phyloP scores from a whole-genome alignment of 345 rosid genomes.

The Fremontodendron californicum region DNA sequence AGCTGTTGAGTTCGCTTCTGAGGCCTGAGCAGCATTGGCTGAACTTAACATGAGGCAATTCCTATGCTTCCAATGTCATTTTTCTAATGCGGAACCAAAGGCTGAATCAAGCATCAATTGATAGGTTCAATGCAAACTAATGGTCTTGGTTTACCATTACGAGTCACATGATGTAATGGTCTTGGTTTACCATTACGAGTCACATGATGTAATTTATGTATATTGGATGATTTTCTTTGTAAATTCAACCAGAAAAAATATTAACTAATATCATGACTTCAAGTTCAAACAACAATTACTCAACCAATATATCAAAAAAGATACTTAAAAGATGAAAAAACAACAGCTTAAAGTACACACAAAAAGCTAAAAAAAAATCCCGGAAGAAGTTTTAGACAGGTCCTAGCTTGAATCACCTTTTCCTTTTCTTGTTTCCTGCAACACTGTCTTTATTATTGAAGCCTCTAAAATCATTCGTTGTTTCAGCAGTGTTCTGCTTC shows the following conservation, averaged over 20 bases:
- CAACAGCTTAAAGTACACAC: not conserved
- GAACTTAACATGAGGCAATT: not conserved
- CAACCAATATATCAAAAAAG: not conserved
- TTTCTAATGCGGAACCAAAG: not conserved
- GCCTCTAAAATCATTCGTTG: conserved; percentile 37
- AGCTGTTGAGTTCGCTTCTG: not conserved
- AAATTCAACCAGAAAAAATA: not conserved
- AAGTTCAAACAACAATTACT: not conserved
- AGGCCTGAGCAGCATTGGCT: not conserved
- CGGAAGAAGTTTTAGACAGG: not conserved
- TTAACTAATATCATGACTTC: not conserved
- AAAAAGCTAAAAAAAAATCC: not conserved
- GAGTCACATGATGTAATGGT: no score
- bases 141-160: not conserved
- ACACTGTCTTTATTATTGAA: conserved; percentile 34
- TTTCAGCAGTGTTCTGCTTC: conserved; percentile 66
- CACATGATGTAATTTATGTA: not conserved
- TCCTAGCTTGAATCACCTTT: conserved; percentile 29
- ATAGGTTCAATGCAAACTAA: not conserved
- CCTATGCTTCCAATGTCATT: not conserved
- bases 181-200: no score
- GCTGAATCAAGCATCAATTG: not conserved
- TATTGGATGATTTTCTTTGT: not conserved
- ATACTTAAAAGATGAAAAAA: not conserved
- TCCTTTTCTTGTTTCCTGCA: conserved; percentile 53